Base-by-base conservation (phyloP, 225 moss, liverwort and hornwort genomes). In the Pleurozium schreberi region DNA sequence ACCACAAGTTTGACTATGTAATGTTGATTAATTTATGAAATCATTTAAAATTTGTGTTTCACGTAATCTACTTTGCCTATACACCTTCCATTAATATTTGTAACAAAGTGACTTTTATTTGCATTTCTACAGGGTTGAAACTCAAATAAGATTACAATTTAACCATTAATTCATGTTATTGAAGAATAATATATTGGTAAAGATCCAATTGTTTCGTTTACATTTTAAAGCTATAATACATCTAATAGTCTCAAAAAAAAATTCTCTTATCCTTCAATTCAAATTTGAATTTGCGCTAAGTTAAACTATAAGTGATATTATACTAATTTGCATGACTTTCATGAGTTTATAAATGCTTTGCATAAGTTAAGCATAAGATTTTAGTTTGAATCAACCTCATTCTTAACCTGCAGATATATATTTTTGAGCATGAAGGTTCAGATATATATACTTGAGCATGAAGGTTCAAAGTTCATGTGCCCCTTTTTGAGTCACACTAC, bases 31-130 rank as follows among this genome's bases (percentile, higher is more conserved):
- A 14, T 55, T 14, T 25, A 3, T 38, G 5, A 0, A 49, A 53
- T 53, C 14, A 77, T 76, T 76, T 22, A 2, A 36, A 55, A n/a
- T 4, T n/a, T 26, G 17, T 25, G 2, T 38, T 38, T 10, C 6
- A n/a, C 0, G 0, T 38, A 6, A 0, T 25, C 10, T 78, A 25
- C 1, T 26, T 78, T 38, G 23, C 0, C 4, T 1, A 55, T 38
- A 10, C 26, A 3, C 2, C 14, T 14, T 53, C 6, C 16, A 53
- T 5, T 6, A 55, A n/a, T 55, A 26, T 55, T 55, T 78, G 8
- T 26, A 78, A 78, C 15, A 5, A 36, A 36, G 4, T 9, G 9
- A 53, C 23, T 23, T 53, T 52, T 53, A 23, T 21, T 53, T 36
- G 7, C 13, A 75, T 52, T 14, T 36, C 33, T 77, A 77, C 2